A percentile compares a stretch with the other conserved stretches of the same genome.
phyloP scores from a whole-genome alignment of 495 filamentous ascomycete species.

The Recurvomyces mirabilis region DNA sequence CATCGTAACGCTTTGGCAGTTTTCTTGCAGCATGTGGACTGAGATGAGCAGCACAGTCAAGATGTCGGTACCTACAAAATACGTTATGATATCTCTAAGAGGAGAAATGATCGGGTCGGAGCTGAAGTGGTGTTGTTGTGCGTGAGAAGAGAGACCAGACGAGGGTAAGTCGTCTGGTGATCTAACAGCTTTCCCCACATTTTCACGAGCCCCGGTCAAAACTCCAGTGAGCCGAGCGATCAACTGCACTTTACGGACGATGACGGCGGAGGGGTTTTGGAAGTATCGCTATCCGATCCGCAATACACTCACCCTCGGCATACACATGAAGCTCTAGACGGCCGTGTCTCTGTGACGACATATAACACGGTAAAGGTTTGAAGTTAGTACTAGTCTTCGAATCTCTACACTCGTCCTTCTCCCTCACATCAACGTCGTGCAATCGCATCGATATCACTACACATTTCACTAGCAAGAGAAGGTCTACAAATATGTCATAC shows the following conservation, averaged over 20 bases:
- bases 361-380: too few species aligned
- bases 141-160: background rate
- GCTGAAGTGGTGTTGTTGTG: background rate
- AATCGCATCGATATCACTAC: background rate
- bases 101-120: background rate
- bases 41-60: background rate
- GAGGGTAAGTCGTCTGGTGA: too few species aligned
- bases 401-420: background rate
- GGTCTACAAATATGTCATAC: conserved; percentile 3
- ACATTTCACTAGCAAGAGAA: background rate
- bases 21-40: background rate
- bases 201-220: conserved; percentile 1
- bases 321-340: background rate
- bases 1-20: background rate
- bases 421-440: background rate
- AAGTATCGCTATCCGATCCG: background rate
- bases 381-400: background rate
- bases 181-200: conserved; percentile 2
- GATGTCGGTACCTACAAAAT: background rate
- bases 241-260: conserved; percentile 1
- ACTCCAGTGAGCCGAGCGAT: conserved; percentile 11
- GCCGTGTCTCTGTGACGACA: conserved; percentile 8
- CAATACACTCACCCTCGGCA: conserved; percentile 2
- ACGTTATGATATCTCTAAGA: background rate
- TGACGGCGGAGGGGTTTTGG: conserved; percentile 5